Conservation (phyloP, 768 basidiomycete genomes). For the Mycena rosella region DNA sequence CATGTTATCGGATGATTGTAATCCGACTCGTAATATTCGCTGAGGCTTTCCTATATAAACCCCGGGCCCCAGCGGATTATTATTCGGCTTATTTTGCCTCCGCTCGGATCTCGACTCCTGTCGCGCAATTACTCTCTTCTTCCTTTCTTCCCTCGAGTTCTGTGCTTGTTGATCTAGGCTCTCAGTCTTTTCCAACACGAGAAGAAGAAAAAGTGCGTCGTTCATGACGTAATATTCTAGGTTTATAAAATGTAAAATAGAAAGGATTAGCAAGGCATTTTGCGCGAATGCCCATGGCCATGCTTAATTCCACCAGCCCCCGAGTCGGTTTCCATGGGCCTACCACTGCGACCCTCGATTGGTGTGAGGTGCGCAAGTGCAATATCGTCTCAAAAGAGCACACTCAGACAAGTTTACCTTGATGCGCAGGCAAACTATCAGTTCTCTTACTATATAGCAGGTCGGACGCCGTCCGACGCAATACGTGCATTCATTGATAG, state of each 20-base stretch:
- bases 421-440: slow-evolving; percentile 75
- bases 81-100: no score
- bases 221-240: no score
- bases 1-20: no score
- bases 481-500: not conserved
- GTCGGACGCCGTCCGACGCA: not conserved
- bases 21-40: not conserved
- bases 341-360: slow-evolving; percentile 78
- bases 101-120: no score
- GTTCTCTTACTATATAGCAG: slow-evolving; percentile 79
- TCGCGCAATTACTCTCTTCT: no score
- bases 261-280: not conserved
- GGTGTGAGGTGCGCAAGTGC: slow-evolving; percentile 69
- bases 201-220: no score
- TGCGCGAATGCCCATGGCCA: slow-evolving; percentile 42
- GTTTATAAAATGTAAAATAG: no score
- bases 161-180: no score
- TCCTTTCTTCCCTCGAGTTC: no score
- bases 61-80: no score
- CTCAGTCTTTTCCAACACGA: no score
- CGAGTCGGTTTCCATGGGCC: slow-evolving; percentile 69
- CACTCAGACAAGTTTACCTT: not conserved
- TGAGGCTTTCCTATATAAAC: no score
- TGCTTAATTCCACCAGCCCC: slow-evolving; percentile 50
- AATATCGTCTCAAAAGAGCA: not conserved